Percentiles rank a stretch among this genome's conserved stretches.
Conservation (phyloP, 768 basidiomycete species). For the Porphyrellus cyaneotinctus region DNA sequence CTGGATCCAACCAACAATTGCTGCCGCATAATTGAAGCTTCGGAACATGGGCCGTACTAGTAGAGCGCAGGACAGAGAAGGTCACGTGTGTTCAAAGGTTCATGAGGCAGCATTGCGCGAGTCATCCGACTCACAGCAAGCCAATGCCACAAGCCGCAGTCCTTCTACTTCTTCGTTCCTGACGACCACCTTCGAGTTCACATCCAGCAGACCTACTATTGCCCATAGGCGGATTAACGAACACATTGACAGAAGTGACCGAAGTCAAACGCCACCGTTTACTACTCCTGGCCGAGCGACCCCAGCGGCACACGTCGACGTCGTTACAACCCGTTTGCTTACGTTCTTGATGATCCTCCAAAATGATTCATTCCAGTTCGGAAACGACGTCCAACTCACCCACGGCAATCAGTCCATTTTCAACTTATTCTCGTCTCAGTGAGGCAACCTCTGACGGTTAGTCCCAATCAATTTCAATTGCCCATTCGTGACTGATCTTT, state of each 20-base stretch:
- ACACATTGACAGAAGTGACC: background rate
- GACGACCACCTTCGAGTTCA: background rate
- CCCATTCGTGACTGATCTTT: background rate
- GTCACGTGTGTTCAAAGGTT: slow-evolving; percentile 15
- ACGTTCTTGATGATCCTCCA: slow-evolving; percentile 16
- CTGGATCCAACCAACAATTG: too few species aligned
- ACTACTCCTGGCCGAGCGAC: background rate
- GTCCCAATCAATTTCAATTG: background rate
- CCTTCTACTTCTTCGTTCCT: background rate
- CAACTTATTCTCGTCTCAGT: slow-evolving; percentile 38
- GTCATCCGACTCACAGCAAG: slow-evolving; percentile 2
- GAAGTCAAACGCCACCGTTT: background rate
- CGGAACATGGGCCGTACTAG: too few species aligned
- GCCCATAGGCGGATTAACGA: background rate
- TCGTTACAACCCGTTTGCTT: background rate
- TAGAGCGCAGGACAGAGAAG: background rate
- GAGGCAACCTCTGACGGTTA: slow-evolving; percentile 52
- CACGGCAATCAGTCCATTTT: slow-evolving; percentile 37
- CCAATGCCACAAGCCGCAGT: background rate
- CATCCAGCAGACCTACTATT: background rate
- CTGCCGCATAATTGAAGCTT: too few species aligned
- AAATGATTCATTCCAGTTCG: slow-evolving; percentile 35
- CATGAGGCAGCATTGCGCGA: background rate
- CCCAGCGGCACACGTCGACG: background rate
- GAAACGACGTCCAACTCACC: slow-evolving; percentile 35